Evolutionary conservation across 2,329 filamentous ascomycete species (phyloP), one percentile per base, ranked within the genome.

Genomic region (Xylariaceae sp.): DNA sequence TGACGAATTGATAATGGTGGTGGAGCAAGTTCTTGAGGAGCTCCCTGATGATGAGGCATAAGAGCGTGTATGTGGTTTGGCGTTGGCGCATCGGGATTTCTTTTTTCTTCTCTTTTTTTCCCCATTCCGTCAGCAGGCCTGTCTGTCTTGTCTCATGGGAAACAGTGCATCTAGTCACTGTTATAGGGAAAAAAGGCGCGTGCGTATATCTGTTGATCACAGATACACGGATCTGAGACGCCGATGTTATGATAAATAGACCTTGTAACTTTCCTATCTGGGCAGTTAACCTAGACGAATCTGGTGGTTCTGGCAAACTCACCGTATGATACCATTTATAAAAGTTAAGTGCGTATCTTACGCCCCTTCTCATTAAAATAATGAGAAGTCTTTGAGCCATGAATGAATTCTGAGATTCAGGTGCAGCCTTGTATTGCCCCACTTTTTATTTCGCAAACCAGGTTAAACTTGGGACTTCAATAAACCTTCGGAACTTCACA

Each of bases 1-100:
- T 54, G 63, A 69, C 40, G 67, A 71, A 58, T 57, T 71, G 58
- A 70, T 70, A 61, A 45, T 52, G 32, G 63, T 69, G 58, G 64
- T 70, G 51, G 66, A 70, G 53, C 57, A 67, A 34, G 67, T 67
- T 5, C 64, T 71, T 16, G 67, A 68, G 19, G 63, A 67, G 41
- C 53, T 68, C 32, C 62, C 66, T 8, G 66, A 68, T 26, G 66
- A 68, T 47, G 65, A 65, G 30, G 58, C 55, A 54, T 66, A 55
- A 55, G 51, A 42, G 21, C 36, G 26, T 13, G 32, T 36, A 32
- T 56, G 36, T 47, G 15, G 30, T 44, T 47, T 18, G 55, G 57
- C 57, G 54, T 55, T 57, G 48, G 10, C 21, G 44, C 43, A n/a
- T 43, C 29, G 21, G 42, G 30, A 5, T 32, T 53, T 22, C 37